Evolutionary conservation across 306 rosid genomes (phyloP), one percentile per base, ranked within the genome.

Genomic region (Lathyrus oleraceus): DNA sequence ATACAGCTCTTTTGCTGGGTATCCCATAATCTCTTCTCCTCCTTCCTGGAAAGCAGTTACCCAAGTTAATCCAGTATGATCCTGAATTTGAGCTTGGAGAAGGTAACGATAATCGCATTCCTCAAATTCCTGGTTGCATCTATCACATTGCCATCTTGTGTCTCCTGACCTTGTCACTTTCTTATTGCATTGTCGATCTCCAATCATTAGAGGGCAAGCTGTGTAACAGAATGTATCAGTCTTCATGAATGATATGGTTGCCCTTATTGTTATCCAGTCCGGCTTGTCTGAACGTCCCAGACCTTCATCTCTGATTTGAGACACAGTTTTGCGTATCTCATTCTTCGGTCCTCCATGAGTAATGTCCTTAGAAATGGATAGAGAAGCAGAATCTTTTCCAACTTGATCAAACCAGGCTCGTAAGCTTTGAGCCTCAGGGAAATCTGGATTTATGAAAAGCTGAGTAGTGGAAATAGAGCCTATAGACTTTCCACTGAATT

Each of bases 91-190:
- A 44, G 96, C 99, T 75, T 91, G 96, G 73, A 95, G 95, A 83
- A 95, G 99, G 81, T 87, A 94, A n/a, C 96, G 82, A 72, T 91
- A 94, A 61, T 91, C 99, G 12, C 99, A 95, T 77, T 94, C 97
- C 57, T 87, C 89, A 66, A 94, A 87, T 60, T 87, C 97, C 67
- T 94, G 96, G 84, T 87, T 91, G 82, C 99, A 91, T 75, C 99
- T 83, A 64, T 91, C 97, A 80, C 99, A 94, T 51, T 74, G 87
- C 99, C 99, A 94, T 57, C 74, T 71, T 3, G 72, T 56, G 78
- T 78, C 67, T 75, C 89, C 91, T 35, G 86, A 84, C 81, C 82
- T 84, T 10, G 84, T 86, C 77, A 83, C 99, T 75, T 94, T 94
- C 81, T 91, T 94, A 73, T 64, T 88, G 82, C 99, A 94, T 61